Evolutionary conservation across 805 yeast species (phyloP), one percentile per base, ranked within the genome.

Genomic region (Starmerella kuoi): DNA sequence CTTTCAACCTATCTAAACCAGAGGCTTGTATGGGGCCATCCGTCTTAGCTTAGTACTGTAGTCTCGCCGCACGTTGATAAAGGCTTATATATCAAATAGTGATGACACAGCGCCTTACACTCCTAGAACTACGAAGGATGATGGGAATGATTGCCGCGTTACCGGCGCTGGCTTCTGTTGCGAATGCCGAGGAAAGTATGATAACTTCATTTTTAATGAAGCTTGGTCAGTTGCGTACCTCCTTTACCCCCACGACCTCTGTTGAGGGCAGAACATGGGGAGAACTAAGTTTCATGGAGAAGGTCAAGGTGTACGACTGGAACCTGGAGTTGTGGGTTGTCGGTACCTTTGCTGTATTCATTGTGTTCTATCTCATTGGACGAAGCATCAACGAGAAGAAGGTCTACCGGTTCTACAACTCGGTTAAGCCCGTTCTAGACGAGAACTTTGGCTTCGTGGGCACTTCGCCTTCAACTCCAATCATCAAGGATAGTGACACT

Each of bases 371-470:
- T 67, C 64, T 62, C 48, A 39, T 68, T 43, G 97, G 96, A 44
- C 69, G 72, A 31, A 54, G 55, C 31, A 64, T 68, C 57, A 88
- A 88, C 64, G 61, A 66, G 43, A 55, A 61, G 4, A 63, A 69
- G 50, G 91, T 81, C 27, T 64, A 65, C 30, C 63, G 59, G 15
- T 70, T 77, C 62, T 63, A 82, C 44, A 54, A 60, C 14, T 69
- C 73, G 4, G 62, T 76, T 31, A 56, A 67, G 25, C 72, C 69
- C 1, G 72, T 69, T 8, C 67, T 87, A 45, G 65, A 69, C 34
- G 70, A 71, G 31, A 79, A 87, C 59, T 91, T 91, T 59, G 74
- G 68, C 54, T 86, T 80, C 58, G 87, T 79, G 46, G 95, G 95
- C 26, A 46, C 50, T 38, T 32, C 43, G 19, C 53, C 49, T 19